Conservation (phyloP, 1,284 basidiomycete species). For the Anthracocystis walkeri region DNA sequence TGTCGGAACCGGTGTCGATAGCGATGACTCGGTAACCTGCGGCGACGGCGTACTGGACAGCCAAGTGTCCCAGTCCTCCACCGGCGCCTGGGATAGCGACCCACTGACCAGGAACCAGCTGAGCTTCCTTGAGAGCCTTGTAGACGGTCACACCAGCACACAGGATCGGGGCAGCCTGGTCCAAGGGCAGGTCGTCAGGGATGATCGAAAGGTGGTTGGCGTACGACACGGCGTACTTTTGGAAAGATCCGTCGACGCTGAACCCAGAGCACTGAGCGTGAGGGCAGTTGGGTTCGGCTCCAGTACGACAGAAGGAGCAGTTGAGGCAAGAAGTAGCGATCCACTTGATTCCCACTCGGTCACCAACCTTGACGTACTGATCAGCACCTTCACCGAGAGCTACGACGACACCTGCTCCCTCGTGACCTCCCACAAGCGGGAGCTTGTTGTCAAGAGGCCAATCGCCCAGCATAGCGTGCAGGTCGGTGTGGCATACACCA, state of each 20-base stretch:
- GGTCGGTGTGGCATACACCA: constrained; percentile 58
- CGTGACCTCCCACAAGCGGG: constrained; percentile 86
- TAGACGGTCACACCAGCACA: constrained; percentile 83
- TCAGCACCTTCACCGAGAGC: constrained; percentile 81
- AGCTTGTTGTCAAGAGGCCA: constrained; percentile 72
- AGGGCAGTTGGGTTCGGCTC: constrained; percentile 75
- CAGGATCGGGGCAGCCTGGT: constrained; percentile 82
- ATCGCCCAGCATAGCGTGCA: constrained; percentile 64
- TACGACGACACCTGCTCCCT: constrained; percentile 77
- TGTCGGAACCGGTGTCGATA: constrained; percentile 82
- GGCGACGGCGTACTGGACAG: constrained; percentile 58
- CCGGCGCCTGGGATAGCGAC: constrained; percentile 84
- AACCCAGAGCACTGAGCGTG: constrained; percentile 70
- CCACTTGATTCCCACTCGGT: constrained; percentile 85
- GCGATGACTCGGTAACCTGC: constrained; percentile 79
- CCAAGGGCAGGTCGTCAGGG: constrained; percentile 73
- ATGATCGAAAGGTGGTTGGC: constrained; percentile 76
- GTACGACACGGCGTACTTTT: constrained; percentile 77
- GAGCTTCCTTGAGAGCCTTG: constrained; percentile 82
- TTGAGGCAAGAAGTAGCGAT: constrained; percentile 75
- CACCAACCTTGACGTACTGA: constrained; percentile 75
- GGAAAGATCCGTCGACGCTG: constrained; percentile 85
- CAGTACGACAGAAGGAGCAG: constrained; percentile 80
- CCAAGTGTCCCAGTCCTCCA: constrained; percentile 73
- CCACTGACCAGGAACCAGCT: constrained; percentile 79